Percentiles rank a stretch among this genome's conserved stretches.
These are phyloP conservation scores for Claviceps citrina DNA, from an alignment of 2,329 filamentous ascomycete genomes.

Conservation along the genomic window DNA sequence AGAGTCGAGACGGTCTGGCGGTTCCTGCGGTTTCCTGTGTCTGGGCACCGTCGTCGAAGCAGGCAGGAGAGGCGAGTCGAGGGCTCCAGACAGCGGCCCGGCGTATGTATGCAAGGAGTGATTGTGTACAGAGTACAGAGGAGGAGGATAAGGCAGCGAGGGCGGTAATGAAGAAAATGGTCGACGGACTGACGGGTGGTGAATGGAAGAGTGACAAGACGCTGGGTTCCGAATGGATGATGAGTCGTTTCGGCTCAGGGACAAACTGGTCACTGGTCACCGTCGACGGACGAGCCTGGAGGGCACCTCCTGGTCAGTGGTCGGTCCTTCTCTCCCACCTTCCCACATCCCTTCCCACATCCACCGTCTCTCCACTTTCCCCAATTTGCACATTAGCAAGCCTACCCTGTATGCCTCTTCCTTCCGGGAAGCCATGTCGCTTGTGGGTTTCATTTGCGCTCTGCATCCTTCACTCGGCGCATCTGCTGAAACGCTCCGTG, in stretches of 20 bases:
- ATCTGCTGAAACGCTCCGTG: too few species aligned
- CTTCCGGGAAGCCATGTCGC: too few species aligned
- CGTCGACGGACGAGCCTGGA: too few species aligned
- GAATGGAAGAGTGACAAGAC: conserved; percentile 2
- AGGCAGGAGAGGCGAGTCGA: conserved; percentile 1
- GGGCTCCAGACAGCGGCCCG: neutral
- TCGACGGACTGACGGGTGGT: conserved; percentile 1
- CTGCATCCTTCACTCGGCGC: too few species aligned
- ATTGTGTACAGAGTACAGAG: conserved; percentile 3
- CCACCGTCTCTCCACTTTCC: too few species aligned
- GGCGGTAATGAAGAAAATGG: conserved; percentile 2
- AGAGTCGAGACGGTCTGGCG: neutral
- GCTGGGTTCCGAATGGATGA: neutral
- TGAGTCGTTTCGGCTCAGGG: neutral
- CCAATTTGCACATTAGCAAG: too few species aligned
- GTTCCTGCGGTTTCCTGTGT: neutral
- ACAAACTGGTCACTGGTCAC: neutral
- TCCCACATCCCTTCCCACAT: too few species aligned
- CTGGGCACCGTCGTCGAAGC: neutral
- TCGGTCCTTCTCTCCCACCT: neutral
- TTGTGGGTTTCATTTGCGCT: too few species aligned
- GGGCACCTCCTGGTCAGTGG: neutral
- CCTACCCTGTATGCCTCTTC: neutral
- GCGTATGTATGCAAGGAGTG: conserved; percentile 4
- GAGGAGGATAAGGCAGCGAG: conserved; percentile 2